Evolutionary conservation across 768 basidiomycete species (phyloP), one percentile per base, ranked within the genome.

Genomic region (Cystofilobasidium bisporidii): DNA sequence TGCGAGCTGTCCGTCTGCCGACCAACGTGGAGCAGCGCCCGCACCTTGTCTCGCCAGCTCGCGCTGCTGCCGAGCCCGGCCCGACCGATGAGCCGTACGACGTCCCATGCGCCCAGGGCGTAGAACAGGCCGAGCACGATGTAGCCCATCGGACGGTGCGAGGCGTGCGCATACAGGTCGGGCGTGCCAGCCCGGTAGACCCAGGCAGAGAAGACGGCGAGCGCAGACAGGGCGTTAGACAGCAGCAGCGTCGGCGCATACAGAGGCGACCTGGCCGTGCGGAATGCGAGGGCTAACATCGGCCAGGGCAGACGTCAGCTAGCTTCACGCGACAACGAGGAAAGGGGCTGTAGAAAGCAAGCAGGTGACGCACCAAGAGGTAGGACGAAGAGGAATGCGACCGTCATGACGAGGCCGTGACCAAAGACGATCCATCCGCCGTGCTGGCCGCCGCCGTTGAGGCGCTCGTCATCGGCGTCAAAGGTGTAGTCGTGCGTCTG

Each of bases 361-460:
- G 36, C 36, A n/a, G n/a, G n/a, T n/a, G n/a, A 75, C 84, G 73
- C 75, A 92, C 91, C 85, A 53, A 85, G 81, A 26, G 92, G 93
- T 26, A 96, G 81, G 17, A 85, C 83, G 18, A 84, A 82, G 73
- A 96, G 91, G 78, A 90, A 94, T 20, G 90, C 91, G 2, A 86
- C 75, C 65, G 77, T 79, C 86, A 91, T 88, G 72, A 84, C 82
- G 6, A 85, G 64, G n/a, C 81, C 83, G 76, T 96, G 93, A 1
- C 47, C 57, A 3, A 85, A 74, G 48, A 82, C 78, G 80, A 93
- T 89, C 67, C 91, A 78, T 18, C 81, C 82, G 45, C 69, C 69
- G 53, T 47, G 45, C 38, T 77, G 74, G 4, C 72, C 70, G 10
- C 57, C 48, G 1, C 63, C 71, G 36, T 61, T 61, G 79, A 76